Conservation (phyloP, 371 early-diverging fungal genomes). For the Lichtheimia ramosa region DNA sequence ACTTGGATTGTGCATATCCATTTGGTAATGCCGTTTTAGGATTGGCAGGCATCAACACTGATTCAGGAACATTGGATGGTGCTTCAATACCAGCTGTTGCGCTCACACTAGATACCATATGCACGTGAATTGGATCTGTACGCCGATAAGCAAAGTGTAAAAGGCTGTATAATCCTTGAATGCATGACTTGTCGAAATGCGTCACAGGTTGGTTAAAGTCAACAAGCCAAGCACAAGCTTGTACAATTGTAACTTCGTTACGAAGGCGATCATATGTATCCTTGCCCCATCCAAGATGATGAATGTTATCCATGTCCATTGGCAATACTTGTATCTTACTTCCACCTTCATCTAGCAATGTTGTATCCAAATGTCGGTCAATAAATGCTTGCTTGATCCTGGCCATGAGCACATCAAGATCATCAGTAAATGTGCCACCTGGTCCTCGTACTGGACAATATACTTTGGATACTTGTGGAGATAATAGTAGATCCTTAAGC, state of each 20-base stretch:
- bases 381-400: constrained; percentile 27
- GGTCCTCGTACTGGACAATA: constrained; percentile 30
- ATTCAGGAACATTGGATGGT: constrained; percentile 23
- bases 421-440: neutral
- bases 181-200: constrained; percentile 35
- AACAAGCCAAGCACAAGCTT: constrained; percentile 38
- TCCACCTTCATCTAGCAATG: constrained; percentile 7
- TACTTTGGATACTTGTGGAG: constrained; percentile 22
- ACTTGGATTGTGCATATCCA: constrained; percentile 51
- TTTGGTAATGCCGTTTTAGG: constrained; percentile 32
- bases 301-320: constrained; percentile 17
- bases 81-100: constrained; percentile 16
- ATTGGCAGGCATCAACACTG: constrained; percentile 21
- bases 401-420: neutral
- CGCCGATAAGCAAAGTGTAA: constrained; percentile 33
- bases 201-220: constrained; percentile 37
- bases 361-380: constrained; percentile 18
- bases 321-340: constrained; percentile 12
- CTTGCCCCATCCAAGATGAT: constrained; percentile 28
- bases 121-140: constrained; percentile 34
- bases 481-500: constrained; percentile 23
- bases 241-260: constrained; percentile 32
- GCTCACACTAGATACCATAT: constrained; percentile 40
- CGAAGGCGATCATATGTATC: constrained; percentile 22
- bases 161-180: constrained; percentile 34